These are phyloP conservation scores for Sclerotiophoma versabilis DNA, from an alignment of 2,329 filamentous ascomycete genomes.

Conservation along the genomic window DNA sequence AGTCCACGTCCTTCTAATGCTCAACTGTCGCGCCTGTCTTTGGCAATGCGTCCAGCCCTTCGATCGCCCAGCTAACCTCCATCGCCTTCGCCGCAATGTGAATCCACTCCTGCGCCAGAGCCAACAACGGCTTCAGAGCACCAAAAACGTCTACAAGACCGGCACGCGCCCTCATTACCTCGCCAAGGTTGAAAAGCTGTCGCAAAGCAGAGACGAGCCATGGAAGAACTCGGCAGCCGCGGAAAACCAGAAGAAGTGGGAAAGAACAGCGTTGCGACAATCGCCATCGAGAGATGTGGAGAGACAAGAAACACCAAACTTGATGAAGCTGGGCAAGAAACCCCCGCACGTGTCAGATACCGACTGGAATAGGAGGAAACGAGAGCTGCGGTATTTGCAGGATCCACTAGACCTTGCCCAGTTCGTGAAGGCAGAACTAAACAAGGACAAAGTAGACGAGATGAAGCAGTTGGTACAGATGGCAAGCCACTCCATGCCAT, in stretches of 20 bases:
- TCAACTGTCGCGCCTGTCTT: constrained; percentile 55
- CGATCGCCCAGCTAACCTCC: constrained; percentile 35
- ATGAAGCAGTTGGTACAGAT: constrained; percentile 72
- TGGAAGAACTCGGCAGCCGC: constrained; percentile 39
- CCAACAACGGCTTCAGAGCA: constrained; percentile 28
- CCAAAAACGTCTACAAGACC: constrained; percentile 14
- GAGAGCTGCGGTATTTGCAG: constrained; percentile 67
- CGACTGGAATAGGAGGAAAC: constrained; percentile 52
- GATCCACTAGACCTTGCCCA: constrained; percentile 78
- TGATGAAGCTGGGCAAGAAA: constrained; percentile 35
- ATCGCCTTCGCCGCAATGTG: constrained; percentile 33
- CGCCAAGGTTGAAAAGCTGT: constrained; percentile 19
- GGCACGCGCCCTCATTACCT: constrained; percentile 5
- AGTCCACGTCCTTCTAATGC: constrained; percentile 44
- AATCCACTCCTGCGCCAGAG: constrained; percentile 19
- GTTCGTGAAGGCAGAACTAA: constrained; percentile 68
- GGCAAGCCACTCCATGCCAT: constrained; percentile 70
- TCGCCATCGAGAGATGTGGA: constrained; percentile 5
- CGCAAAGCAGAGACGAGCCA: constrained; percentile 24
- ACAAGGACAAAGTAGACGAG: constrained; percentile 66
- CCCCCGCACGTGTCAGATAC: constrained; percentile 31
- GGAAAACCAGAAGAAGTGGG: constrained; percentile 33
- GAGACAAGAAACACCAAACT: constrained; percentile 22
- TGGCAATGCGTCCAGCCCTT: constrained; percentile 54
- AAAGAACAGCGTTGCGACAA: constrained; percentile 27